Evolutionary conservation across 129 eudicot species (phyloP).

Genomic region (Deinandra increscens): DNA sequence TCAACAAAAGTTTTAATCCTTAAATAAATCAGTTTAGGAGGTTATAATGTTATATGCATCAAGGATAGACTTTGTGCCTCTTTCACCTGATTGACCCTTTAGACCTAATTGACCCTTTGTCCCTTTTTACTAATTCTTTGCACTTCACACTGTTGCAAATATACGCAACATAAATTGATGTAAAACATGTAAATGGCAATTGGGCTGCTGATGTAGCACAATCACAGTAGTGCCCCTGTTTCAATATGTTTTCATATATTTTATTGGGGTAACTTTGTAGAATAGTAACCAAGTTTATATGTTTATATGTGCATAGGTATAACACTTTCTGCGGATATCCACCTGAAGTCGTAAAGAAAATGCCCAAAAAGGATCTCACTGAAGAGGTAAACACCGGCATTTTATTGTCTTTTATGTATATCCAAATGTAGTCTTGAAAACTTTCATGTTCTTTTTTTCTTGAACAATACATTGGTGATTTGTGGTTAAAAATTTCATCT

Average conservation of each 20-base stretch:
- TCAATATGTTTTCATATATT: not conserved
- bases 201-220: constrained; percentile 14
- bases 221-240: not conserved
- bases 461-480: not conserved
- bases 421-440: not conserved
- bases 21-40: not conserved
- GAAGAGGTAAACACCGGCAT: constrained; percentile 46
- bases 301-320: constrained; percentile 42
- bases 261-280: not conserved
- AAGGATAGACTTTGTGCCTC: not conserved
- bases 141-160: too few species aligned
- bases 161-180: too few species aligned
- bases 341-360: constrained; percentile 78
- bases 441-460: not conserved
- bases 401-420: not conserved
- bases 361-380: constrained; percentile 66
- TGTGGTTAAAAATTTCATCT: constrained; percentile 4
- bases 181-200: too few species aligned
- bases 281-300: not conserved
- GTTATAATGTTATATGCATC: constrained; percentile 1
- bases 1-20: not conserved
- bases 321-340: constrained; percentile 55
- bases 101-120: too few species aligned
- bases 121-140: too few species aligned
- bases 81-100: constrained; percentile 1